phyloP scores from a whole-genome alignment of 345 rosid genomes.

The Pugionium cornutum region DNA sequence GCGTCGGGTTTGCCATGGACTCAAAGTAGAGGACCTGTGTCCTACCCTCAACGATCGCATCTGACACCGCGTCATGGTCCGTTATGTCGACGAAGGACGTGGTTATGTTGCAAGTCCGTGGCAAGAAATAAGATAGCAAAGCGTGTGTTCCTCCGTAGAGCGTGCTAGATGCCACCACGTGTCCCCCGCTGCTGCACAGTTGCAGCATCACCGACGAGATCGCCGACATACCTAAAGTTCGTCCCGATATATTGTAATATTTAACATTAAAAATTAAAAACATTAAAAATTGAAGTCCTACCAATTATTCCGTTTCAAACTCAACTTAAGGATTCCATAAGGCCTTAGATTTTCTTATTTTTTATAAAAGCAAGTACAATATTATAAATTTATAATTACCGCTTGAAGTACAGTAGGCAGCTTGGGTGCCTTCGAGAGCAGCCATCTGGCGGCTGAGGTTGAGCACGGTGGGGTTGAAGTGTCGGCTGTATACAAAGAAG shows the following conservation, averaged over 20 bases:
- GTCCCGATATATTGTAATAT: not conserved
- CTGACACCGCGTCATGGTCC: constrained; percentile 56
- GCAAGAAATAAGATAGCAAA: constrained; percentile 74
- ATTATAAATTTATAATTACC: constrained; percentile 44
- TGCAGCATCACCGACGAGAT: constrained; percentile 88
- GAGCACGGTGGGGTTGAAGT: constrained; percentile 93
- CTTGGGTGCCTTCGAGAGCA: constrained; percentile 94
- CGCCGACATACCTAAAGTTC: constrained; percentile 81
- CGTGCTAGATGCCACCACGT: constrained; percentile 77
- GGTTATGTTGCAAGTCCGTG: constrained; percentile 78
- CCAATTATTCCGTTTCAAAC: constrained; percentile 16
- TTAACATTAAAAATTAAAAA: too few relatives aligned
- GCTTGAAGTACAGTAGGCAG: constrained; percentile 96
- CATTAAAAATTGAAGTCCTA: not conserved
- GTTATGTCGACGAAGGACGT: constrained; percentile 78
- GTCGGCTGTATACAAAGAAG: constrained; percentile 94
- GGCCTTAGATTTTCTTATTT: not conserved
- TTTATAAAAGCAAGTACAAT: not conserved
- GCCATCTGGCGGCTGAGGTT: constrained; percentile 98
- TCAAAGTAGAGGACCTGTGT: constrained; percentile 86
- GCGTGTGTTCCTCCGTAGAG: constrained; percentile 98
- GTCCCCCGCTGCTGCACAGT: constrained; percentile 94
- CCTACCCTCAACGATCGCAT: constrained; percentile 60
- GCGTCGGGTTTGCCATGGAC: constrained; percentile 83
- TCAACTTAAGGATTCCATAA: constrained; percentile 3